Evolutionary conservation across 495 filamentous ascomycete genomes (phyloP).

Genomic region (Echria macrotheca): DNA sequence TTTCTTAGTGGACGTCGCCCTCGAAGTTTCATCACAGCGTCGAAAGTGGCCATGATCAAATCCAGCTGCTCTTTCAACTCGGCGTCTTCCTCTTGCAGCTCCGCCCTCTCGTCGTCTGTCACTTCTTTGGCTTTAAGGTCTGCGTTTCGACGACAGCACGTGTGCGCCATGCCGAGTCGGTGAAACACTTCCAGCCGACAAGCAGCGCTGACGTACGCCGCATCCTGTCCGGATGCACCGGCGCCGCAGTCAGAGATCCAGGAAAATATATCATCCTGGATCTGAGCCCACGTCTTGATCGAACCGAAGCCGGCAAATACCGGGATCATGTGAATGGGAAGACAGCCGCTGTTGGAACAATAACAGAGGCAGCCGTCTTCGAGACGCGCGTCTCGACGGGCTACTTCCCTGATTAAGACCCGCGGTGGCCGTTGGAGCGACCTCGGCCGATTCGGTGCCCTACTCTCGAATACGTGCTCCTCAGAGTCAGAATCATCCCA

Average conservation of each 20-base stretch:
- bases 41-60: background rate
- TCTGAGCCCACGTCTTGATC: background rate
- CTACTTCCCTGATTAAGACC: background rate
- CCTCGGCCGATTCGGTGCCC: background rate
- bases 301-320: background rate
- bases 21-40: background rate
- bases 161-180: background rate
- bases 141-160: background rate
- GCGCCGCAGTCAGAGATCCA: background rate
- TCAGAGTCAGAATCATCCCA: too few relatives aligned
- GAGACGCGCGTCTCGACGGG: background rate
- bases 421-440: background rate
- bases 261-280: background rate
- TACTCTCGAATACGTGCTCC: too few relatives aligned
- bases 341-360: background rate
- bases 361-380: background rate
- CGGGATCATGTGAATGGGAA: background rate
- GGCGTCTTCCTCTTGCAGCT: background rate
- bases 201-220: background rate
- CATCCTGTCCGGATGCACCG: background rate
- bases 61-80: background rate
- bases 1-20: background rate
- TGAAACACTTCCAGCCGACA: background rate
- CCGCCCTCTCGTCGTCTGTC: background rate
- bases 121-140: background rate